A percentile compares a stretch with the other conserved stretches of the same genome.
Conservation (phyloP, 2,329 filamentous ascomycete species). For the Arthrinium puccinioides region DNA sequence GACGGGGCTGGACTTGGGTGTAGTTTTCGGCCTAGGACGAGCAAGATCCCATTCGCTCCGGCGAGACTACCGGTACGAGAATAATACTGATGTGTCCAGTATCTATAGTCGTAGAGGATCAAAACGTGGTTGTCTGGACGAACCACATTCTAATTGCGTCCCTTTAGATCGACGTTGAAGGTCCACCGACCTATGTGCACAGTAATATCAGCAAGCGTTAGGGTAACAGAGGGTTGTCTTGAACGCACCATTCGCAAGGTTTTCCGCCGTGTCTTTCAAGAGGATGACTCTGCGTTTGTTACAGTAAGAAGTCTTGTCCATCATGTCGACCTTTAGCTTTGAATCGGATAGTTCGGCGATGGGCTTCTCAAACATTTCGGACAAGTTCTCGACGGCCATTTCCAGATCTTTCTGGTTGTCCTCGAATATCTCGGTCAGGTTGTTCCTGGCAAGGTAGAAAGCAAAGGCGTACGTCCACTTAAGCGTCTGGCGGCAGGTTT, state of each 20-base stretch:
- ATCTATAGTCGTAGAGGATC: no score
- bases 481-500: conserved; percentile 94
- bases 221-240: not conserved
- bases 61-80: no score
- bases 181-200: conserved; percentile 19
- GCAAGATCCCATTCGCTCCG: no score
- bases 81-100: no score
- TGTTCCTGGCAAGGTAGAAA: conserved; percentile 94
- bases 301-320: conserved; percentile 98
- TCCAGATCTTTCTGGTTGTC: conserved; percentile 98
- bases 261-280: conserved; percentile 86
- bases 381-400: conserved; percentile 91
- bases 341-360: conserved; percentile 74
- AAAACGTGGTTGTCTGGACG: no score
- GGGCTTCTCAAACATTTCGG: conserved; percentile 99
- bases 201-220: conserved; percentile 1
- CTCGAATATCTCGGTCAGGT: conserved; percentile 94
- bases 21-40: no score
- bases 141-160: no score
- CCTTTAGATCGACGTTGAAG: conserved; percentile 24
- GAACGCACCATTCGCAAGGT: conserved; percentile 77
- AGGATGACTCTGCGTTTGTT: conserved; percentile 86
- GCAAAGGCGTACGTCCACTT: conserved; percentile 99
- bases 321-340: conserved; percentile 96
- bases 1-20: no score